Percentiles rank a stretch among this genome's conserved stretches.
Conservation (phyloP, 2,329 filamentous ascomycete genomes). For the Thelonectria discophora region DNA sequence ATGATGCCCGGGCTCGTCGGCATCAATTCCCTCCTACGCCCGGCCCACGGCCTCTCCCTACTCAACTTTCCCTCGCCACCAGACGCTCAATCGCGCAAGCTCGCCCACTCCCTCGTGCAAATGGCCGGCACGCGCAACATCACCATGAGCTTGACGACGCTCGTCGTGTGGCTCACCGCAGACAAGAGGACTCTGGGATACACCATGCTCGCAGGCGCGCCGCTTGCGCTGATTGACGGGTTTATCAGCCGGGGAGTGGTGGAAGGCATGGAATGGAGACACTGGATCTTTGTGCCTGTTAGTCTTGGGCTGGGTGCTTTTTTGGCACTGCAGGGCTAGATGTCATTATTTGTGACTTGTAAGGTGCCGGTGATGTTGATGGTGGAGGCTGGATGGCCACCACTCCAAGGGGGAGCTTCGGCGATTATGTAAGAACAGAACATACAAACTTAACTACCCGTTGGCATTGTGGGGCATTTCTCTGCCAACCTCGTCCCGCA, state of each 20-base stretch:
- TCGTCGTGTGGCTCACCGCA: slow-evolving; percentile 7
- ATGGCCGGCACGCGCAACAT: slow-evolving; percentile 9
- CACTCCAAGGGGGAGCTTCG: too few species aligned
- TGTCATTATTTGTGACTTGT: too few species aligned
- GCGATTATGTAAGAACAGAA: too few species aligned
- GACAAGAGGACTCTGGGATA: slow-evolving; percentile 12
- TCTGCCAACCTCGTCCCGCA: too few species aligned
- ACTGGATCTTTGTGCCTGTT: slow-evolving; percentile 10
- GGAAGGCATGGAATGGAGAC: slow-evolving; percentile 11
- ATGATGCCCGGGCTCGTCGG: slow-evolving; percentile 14
- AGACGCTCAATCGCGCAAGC: background rate
- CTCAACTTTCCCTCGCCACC: slow-evolving; percentile 9
- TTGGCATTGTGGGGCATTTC: too few species aligned
- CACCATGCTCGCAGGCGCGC: background rate
- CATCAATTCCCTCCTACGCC: slow-evolving; percentile 12
- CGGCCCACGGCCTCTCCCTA: slow-evolving; percentile 1
- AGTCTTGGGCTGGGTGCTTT: slow-evolving; percentile 9
- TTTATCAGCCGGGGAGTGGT: slow-evolving; percentile 1
- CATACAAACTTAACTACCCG: too few species aligned
- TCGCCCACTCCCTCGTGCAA: slow-evolving; percentile 5
- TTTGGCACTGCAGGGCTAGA: background rate
- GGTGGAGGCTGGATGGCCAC: too few species aligned
- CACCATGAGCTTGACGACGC: slow-evolving; percentile 1
- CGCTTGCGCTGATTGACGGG: slow-evolving; percentile 14
- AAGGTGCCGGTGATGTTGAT: too few species aligned